phyloP scores from a whole-genome alignment of 768 basidiomycete species.

The Kwoniella heveanensis region DNA sequence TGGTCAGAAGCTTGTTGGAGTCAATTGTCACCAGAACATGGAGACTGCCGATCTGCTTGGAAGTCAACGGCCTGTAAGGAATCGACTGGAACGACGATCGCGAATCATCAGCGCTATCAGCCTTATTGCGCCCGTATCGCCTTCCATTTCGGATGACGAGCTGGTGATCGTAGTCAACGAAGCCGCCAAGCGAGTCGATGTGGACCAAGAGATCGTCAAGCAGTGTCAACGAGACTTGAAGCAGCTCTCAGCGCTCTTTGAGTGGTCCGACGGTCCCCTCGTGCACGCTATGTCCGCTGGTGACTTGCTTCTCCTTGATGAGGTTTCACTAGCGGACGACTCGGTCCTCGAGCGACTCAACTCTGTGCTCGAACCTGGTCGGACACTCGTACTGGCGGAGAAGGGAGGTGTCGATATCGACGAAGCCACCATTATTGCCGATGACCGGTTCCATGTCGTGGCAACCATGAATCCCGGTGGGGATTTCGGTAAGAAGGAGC shows the following conservation, averaged over 20 bases:
- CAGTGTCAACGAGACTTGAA: constrained; percentile 36
- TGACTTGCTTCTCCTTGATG: constrained; percentile 86
- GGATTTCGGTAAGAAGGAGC: constrained; percentile 97
- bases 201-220: constrained; percentile 60
- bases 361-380: constrained; percentile 88
- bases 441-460: constrained; percentile 76
- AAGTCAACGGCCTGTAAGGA: constrained; percentile 83
- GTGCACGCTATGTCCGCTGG: constrained; percentile 85
- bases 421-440: constrained; percentile 68
- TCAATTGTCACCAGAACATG: constrained; percentile 98
- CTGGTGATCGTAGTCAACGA: constrained; percentile 40
- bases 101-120: constrained; percentile 28
- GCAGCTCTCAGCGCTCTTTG: constrained; percentile 75
- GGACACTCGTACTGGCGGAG: constrained; percentile 89
- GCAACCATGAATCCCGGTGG: constrained; percentile 99
- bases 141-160: constrained; percentile 31
- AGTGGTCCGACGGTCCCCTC: constrained; percentile 97
- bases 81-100: constrained; percentile 61
- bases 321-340: constrained; percentile 96
- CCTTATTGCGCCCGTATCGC: constrained; percentile 6
- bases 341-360: constrained; percentile 96
- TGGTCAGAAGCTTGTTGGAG: constrained; percentile 65
- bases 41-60: constrained; percentile 97
- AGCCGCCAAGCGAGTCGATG: constrained; percentile 58
- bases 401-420: constrained; percentile 76